phyloP scores from a whole-genome alignment of 2,329 filamentous ascomycete genomes.

The Raffaelea ambrosiae region DNA sequence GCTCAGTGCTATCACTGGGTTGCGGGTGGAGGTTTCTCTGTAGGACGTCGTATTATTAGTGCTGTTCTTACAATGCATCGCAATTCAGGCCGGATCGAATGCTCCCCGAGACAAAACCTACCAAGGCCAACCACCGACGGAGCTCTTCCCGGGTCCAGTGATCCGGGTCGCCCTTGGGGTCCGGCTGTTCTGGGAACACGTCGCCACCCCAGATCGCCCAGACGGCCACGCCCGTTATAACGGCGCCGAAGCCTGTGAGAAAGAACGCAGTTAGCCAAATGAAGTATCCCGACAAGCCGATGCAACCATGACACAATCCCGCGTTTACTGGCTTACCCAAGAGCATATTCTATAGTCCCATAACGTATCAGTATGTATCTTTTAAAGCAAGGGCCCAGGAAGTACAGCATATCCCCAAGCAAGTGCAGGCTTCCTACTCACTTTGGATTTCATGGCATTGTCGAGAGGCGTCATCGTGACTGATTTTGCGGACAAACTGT shows the following conservation, averaged over 20 bases:
- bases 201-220: constrained; percentile 83
- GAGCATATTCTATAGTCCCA: constrained; percentile 50
- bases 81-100: not conserved
- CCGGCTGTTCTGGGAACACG: constrained; percentile 65
- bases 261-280: not conserved
- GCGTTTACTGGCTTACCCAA: constrained; percentile 48
- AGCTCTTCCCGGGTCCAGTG: constrained; percentile 75
- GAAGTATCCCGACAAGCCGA: too few relatives aligned
- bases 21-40: constrained; percentile 40
- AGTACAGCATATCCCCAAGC: too few relatives aligned
- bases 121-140: constrained; percentile 69
- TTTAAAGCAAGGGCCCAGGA: too few relatives aligned
- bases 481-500: not conserved
- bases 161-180: constrained; percentile 67
- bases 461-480: constrained; percentile 56
- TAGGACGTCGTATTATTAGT: not conserved
- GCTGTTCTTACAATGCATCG: not conserved
- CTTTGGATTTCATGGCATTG: constrained; percentile 61
- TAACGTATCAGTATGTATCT: not conserved
- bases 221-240: constrained; percentile 71
- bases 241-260: constrained; percentile 62
- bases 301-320: too few relatives aligned
- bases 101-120: constrained; percentile 40
- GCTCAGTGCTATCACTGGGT: constrained; percentile 31
- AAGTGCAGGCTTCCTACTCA: too few relatives aligned